A percentile compares a stretch with the other conserved stretches of the same genome.
phyloP scores from a whole-genome alignment of 768 basidiomycete species.

The Lentinula sp. region DNA sequence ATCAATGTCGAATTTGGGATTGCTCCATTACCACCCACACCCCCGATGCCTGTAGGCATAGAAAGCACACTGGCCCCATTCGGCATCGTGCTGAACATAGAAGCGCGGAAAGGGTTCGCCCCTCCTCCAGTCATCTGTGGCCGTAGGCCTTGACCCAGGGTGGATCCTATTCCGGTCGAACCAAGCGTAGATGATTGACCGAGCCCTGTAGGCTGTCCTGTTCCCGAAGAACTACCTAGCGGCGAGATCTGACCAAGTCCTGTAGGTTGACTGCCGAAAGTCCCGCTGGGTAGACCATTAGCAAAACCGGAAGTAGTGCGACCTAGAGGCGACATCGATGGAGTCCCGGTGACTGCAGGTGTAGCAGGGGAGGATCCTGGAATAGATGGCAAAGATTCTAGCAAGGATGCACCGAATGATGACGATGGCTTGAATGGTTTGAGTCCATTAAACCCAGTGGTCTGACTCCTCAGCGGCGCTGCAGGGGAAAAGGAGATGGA shows the following conservation, averaged over 20 bases:
- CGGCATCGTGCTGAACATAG: constrained; percentile 35
- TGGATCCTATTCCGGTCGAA: constrained; percentile 10
- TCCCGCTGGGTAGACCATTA: constrained; percentile 2
- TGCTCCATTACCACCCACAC: constrained; percentile 16
- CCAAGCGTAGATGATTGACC: constrained; percentile 27
- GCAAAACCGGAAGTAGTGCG: constrained; percentile 8
- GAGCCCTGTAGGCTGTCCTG: constrained; percentile 17
- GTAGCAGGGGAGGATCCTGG: constrained; percentile 51
- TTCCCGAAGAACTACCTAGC: not conserved
- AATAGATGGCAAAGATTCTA: constrained; percentile 72
- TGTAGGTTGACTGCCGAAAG: not conserved
- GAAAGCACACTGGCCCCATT: constrained; percentile 3
- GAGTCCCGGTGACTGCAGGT: constrained; percentile 30
- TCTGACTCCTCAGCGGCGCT: constrained; percentile 35
- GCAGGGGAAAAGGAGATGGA: constrained; percentile 24
- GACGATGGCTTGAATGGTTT: constrained; percentile 83
- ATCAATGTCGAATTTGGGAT: constrained; percentile 13
- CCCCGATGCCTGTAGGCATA: constrained; percentile 9
- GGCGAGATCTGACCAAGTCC: constrained; percentile 4
- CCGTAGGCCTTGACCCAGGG: constrained; percentile 46
- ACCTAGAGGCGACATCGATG: constrained; percentile 12
- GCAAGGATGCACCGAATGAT: constrained; percentile 69
- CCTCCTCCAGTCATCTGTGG: constrained; percentile 55
- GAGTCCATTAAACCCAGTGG: constrained; percentile 52
- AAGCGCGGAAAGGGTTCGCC: constrained; percentile 63